These are phyloP conservation scores for Ogataea zsoltii DNA, from an alignment of 805 yeast genomes.

Conservation along the genomic window DNA sequence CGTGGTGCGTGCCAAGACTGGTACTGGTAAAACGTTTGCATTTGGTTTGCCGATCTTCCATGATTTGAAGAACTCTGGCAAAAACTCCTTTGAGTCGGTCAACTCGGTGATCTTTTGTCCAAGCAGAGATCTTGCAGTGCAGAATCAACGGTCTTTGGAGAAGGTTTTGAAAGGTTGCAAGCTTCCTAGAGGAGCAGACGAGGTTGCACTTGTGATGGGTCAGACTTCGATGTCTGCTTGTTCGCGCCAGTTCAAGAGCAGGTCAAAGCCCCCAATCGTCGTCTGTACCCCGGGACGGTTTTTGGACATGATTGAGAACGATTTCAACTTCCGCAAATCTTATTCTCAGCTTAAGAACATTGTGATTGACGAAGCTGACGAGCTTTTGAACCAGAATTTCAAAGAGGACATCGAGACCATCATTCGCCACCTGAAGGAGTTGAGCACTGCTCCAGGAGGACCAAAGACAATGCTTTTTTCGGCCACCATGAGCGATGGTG, in stretches of 20 bases:
- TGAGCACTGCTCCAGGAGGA: conserved; percentile 32
- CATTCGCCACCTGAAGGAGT: conserved; percentile 43
- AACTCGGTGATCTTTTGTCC: conserved; percentile 78
- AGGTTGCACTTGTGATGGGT: conserved; percentile 64
- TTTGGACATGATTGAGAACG: conserved; percentile 55
- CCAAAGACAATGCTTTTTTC: conserved; percentile 78
- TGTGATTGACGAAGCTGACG: conserved; percentile 90
- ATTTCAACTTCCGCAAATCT: conserved; percentile 41
- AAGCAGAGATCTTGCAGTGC: conserved; percentile 88
- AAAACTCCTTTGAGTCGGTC: conserved; percentile 37
- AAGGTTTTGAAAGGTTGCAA: conserved; percentile 39
- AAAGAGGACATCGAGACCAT: conserved; percentile 62
- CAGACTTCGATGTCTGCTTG: conserved; percentile 46
- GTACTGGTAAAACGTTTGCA: conserved; percentile 93
- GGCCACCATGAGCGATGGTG: conserved; percentile 79
- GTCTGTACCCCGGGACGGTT: conserved; percentile 92
- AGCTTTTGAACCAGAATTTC: conserved; percentile 80
- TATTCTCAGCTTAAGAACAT: conserved; percentile 60
- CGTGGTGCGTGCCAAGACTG: conserved; percentile 89
- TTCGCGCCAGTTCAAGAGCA: conserved; percentile 27
- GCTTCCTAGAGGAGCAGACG: conserved; percentile 19
- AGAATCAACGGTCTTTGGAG: conserved; percentile 65
- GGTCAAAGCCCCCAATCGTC: conserved; percentile 56
- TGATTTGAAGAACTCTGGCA: conserved; percentile 37
- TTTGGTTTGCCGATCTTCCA: conserved; percentile 81